Base-by-base conservation (phyloP, 306 rosid genomes). In the Begonia fuchsioides region DNA sequence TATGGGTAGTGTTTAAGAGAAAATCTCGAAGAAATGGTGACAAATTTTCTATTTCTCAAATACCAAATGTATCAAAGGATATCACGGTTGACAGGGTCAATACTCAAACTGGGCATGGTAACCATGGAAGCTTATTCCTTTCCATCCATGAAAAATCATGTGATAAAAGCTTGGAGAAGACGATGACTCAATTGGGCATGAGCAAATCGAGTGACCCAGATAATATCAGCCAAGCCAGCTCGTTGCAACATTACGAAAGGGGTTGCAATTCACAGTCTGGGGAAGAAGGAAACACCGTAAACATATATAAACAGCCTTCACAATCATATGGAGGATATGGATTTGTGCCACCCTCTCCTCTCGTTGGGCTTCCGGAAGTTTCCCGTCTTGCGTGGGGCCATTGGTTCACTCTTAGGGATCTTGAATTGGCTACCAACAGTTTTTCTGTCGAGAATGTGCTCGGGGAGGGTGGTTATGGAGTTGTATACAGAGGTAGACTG, bases 321-420 rank as follows among this genome's bases (percentile, higher is more conserved):
- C 67, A 71, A 57, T 46, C 81, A 8, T 54, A 64, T 64, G 93
- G 81, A 53, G 90, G 82, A 8, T 52, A 64, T 66, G 93, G 84
- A 43, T 57, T 59, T 43, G 70, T 73, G 17, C 67, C 97, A 15
- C 78, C 95, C 51, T 88, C 97, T 63, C 97, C 97, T 62, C 53
- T 84, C 35, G 35, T 78, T 54, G 95, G 95, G 38, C 58, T 88
- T 82, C 97, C 97, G 0, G 97, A 88, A 76, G 26, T 74, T 74
- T 88, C 97, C 40, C 97, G 78, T 76, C 95, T 84, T 65, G 97
- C 95, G 15, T 88, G 97, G 97, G 97, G 97, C 60, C 97, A 88
- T 69, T 88, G 97, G 95, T 88, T 88, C 70, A 88, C 93, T 13
- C 95, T 88, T 62, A 76, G 97, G 63, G 97, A 88, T 79, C 82